Percentiles rank a stretch among this genome's conserved stretches.
Conservation (phyloP, 2,329 filamentous ascomycete genomes). For the Sporothrix brasiliensis region DNA sequence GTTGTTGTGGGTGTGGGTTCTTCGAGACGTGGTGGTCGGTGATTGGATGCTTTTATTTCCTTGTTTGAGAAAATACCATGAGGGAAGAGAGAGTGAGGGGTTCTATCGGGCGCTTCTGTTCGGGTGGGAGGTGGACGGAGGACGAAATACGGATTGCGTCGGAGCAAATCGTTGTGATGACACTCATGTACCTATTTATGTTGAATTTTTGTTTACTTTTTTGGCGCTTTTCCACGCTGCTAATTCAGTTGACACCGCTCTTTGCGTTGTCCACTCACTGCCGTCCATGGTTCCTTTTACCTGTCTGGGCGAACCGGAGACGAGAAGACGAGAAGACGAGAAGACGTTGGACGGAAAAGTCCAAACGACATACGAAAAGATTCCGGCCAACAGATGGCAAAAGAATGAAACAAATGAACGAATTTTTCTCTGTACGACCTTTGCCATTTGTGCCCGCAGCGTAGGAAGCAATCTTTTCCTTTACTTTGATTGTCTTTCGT, state of each 20-base stretch:
- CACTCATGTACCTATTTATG: not conserved
- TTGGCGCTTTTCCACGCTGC: not conserved
- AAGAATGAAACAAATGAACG: not conserved
- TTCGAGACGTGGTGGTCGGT: slow-evolving; percentile 36
- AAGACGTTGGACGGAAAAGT: not conserved
- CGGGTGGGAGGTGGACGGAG: too few species aligned
- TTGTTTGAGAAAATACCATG: slow-evolving; percentile 9
- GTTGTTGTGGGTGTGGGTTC: slow-evolving; percentile 31
- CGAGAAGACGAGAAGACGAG: too few species aligned
- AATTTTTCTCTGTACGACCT: not conserved
- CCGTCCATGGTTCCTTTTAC: not conserved
- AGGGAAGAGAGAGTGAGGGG: not conserved
- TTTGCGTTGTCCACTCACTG: not conserved
- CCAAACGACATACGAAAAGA: not conserved
- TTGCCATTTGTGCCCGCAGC: not conserved
- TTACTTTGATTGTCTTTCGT: not conserved
- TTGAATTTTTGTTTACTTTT: not conserved
- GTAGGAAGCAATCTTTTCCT: not conserved
- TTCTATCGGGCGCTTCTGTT: not conserved
- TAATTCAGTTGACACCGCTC: slow-evolving; percentile 8
- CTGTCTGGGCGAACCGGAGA: too few species aligned
- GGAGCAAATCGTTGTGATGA: not conserved
- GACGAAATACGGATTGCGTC: too few species aligned
- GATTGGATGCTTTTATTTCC: slow-evolving; percentile 32
- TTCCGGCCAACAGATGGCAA: not conserved